A percentile compares a stretch with the other conserved stretches of the same genome.
phyloP scores from a whole-genome alignment of 495 filamentous ascomycete species.

The Platismatia glauca region DNA sequence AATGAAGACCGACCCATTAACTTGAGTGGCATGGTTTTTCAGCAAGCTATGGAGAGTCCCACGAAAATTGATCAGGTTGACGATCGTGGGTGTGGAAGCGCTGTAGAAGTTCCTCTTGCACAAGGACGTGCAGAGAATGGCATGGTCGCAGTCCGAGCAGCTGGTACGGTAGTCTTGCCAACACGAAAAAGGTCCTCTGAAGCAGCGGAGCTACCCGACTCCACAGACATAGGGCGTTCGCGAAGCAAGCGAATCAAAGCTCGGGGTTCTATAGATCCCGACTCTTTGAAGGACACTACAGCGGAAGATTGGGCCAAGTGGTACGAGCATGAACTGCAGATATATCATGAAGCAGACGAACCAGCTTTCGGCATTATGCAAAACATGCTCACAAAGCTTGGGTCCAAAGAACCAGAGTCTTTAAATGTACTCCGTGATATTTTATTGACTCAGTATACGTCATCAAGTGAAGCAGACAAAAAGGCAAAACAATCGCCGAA shows the following conservation, averaged over 20 bases:
- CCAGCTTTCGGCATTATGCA: constrained; percentile 63
- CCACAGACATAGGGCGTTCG: constrained; percentile 51
- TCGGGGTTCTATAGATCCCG: constrained; percentile 58
- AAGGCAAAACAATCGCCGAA: constrained; percentile 22
- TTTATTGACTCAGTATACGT: constrained; percentile 21
- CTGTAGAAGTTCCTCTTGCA: background rate
- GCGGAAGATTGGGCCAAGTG: constrained; percentile 58
- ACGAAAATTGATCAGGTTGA: constrained; percentile 3
- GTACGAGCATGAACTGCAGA: constrained; percentile 60
- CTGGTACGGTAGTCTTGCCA: constrained; percentile 18
- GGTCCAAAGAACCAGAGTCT: constrained; percentile 44
- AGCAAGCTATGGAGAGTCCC: background rate
- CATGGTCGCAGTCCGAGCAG: background rate
- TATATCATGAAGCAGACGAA: constrained; percentile 61
- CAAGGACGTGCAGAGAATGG: background rate
- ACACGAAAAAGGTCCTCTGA: constrained; percentile 44
- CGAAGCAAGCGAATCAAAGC: constrained; percentile 78
- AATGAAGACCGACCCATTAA: background rate
- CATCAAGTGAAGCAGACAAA: constrained; percentile 13
- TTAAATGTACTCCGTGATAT: constrained; percentile 34
- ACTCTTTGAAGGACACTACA: constrained; percentile 41
- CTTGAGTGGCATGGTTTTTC: background rate
- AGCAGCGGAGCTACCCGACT: constrained; percentile 41
- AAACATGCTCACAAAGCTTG: constrained; percentile 57
- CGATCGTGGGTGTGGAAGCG: background rate